phyloP scores from a whole-genome alignment of 352 stramenopile genomes.

The Globisporangium lucens region DNA sequence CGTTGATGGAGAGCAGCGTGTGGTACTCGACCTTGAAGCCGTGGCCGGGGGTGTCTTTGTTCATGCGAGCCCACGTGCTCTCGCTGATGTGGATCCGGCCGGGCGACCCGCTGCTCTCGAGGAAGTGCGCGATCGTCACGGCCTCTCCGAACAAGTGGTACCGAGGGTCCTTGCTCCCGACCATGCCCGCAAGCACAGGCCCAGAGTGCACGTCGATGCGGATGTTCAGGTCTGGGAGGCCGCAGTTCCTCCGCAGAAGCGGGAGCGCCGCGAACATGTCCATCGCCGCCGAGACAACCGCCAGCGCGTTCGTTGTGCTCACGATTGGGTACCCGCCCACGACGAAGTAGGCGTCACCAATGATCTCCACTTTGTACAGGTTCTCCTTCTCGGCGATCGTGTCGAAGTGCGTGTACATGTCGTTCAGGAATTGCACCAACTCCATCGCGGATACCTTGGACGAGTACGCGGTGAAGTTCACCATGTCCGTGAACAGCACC shows the following conservation, averaged over 20 bases:
- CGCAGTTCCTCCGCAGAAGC: conserved; percentile 64
- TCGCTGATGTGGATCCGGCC: conserved; percentile 83
- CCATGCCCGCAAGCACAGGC: conserved; percentile 75
- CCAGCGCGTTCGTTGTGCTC: conserved; percentile 58
- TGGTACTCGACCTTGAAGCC: conserved; percentile 86
- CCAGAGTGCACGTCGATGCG: conserved; percentile 87
- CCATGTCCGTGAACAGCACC: conserved; percentile 84
- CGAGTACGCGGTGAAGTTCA: conserved; percentile 84
- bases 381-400: conserved; percentile 80
- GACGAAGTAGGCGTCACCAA: conserved; percentile 87
- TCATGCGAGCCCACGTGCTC: conserved; percentile 77
- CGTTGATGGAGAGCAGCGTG: conserved; percentile 73
- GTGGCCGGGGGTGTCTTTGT: conserved; percentile 72
- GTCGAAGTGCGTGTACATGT: conserved; percentile 88
- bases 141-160: conserved; percentile 88
- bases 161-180: conserved; percentile 77
- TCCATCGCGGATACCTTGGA: conserved; percentile 80
- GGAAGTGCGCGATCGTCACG: conserved; percentile 77
- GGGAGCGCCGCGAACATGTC: conserved; percentile 71
- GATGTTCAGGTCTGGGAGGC: conserved; percentile 78
- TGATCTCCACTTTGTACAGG: conserved; percentile 90
- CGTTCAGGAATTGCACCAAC: conserved; percentile 87
- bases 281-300: conserved; percentile 69
- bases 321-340: conserved; percentile 66
- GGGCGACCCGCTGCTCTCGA: conserved; percentile 76